These are phyloP conservation scores for Talaromyces islandicus DNA, from an alignment of 2,329 filamentous ascomycete species.

Conservation along the genomic window DNA sequence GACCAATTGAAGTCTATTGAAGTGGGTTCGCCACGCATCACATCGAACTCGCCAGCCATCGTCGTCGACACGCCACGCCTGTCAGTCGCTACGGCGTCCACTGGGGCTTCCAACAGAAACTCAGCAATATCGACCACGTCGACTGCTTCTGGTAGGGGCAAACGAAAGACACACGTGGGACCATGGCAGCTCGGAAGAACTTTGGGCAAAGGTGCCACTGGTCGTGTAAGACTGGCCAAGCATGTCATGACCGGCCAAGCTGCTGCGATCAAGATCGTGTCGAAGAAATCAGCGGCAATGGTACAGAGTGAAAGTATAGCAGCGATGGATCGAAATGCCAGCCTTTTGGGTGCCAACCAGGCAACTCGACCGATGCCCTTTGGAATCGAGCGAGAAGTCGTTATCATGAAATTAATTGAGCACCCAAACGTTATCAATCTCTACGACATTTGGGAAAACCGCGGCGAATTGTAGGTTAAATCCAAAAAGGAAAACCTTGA, in stretches of 20 bases:
- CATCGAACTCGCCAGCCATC: constrained; percentile 19
- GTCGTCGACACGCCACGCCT: constrained; percentile 47
- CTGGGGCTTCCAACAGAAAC: constrained; percentile 44
- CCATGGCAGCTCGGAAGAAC: constrained; percentile 91
- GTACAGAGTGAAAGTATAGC: constrained; percentile 81
- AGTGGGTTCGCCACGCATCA: constrained; percentile 20
- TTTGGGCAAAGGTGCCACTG: constrained; percentile 83
- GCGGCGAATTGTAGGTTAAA: constrained; percentile 74
- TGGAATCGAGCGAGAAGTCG: constrained; percentile 88
- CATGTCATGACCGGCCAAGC: constrained; percentile 72
- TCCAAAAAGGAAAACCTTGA: not conserved
- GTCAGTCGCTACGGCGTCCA: constrained; percentile 45
- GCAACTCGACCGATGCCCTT: constrained; percentile 71
- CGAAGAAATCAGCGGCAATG: constrained; percentile 71
- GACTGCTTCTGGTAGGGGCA: constrained; percentile 48
- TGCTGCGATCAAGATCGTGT: constrained; percentile 93
- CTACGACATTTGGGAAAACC: constrained; percentile 97
- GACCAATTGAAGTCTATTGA: constrained; percentile 17
- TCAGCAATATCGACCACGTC: constrained; percentile 52
- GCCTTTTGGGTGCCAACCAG: constrained; percentile 48
- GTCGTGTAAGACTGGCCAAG: constrained; percentile 76
- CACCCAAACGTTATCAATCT: constrained; percentile 92
- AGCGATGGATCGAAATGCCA: constrained; percentile 68
- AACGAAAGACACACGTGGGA: constrained; percentile 70
- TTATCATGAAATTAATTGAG: constrained; percentile 93